Conservation (phyloP, 495 filamentous ascomycete species). For the Pyrenopolyporus hunteri region DNA sequence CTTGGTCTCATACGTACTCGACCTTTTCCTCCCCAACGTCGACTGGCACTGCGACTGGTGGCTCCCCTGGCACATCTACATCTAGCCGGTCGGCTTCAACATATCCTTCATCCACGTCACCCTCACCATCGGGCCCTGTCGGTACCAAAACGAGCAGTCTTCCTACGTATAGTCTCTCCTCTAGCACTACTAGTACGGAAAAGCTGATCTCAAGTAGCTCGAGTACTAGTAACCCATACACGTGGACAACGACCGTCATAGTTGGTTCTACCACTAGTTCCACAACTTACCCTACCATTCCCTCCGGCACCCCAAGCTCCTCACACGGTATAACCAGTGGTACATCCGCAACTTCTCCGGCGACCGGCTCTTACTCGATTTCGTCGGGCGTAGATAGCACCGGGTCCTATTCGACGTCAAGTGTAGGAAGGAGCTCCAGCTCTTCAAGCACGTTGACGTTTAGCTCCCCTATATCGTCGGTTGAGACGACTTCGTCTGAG, state of each 20-base stretch:
- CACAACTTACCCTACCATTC: neutral
- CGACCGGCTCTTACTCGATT: constrained; percentile 19
- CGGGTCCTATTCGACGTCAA: constrained; percentile 1
- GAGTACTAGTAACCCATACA: neutral
- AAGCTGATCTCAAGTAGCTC: neutral
- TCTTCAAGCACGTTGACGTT: neutral
- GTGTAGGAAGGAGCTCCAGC: constrained; percentile 4
- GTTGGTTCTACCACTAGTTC: constrained; percentile 10
- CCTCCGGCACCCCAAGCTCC: neutral
- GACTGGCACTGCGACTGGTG: constrained; percentile 3
- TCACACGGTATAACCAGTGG: constrained; percentile 7
- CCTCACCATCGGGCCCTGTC: neutral
- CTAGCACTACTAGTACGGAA: neutral
- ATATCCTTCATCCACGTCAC: neutral
- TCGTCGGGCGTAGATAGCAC: constrained; percentile 10
- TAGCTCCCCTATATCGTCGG: constrained; percentile 1
- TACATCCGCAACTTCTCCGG: constrained; percentile 29
- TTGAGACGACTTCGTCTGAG: neutral
- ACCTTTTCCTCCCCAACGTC: neutral
- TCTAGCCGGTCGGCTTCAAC: neutral
- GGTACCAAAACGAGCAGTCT: neutral
- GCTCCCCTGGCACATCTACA: neutral
- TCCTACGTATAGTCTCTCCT: constrained; percentile 12
- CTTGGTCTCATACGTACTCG: constrained; percentile 29
- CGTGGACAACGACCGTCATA: constrained; percentile 15